Base-by-base conservation (phyloP, 2,329 filamentous ascomycete species). In the Fusarium sp. region DNA sequence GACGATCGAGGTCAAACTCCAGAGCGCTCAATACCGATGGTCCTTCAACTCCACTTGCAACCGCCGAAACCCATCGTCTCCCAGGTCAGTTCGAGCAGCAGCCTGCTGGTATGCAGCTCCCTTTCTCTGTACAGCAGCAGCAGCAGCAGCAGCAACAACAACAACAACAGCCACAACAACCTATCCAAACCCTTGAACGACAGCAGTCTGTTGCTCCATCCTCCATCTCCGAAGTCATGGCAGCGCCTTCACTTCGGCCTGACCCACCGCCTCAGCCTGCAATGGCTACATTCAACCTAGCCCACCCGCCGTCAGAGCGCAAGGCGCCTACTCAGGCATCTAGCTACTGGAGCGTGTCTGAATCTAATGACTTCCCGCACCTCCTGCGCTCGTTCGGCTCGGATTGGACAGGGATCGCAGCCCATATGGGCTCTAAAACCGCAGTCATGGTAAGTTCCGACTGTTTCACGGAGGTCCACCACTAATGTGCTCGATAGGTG, bases 341-440 rank as follows among this genome's bases (percentile, higher is more conserved):
- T 3, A 95, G 93, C 81, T 96, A 96, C 80, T 96, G 93, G 93
- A 95, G 93, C 77, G 93, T 95, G 28, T 92, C 92, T 3, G 93
- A 96, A 82, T 88, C 92, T 61, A 92, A 88, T 51, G 93, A 95
- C 77, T 96, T 96, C 81, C 91, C 91, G 39, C 88, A 87, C 62
- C 86, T 94, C 65, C 85, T 96, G 51, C 88, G 86, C 56, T 88
- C 93, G 61, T 95, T 94, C 82, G 93, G 93, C 65, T 94, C 91
- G 22, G 93, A 96, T 79, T 96, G 93, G 89, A 84, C 85, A 54
- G 89, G 88, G 9, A 95, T 95, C 81, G 92, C 93, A 44, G 86
- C 86, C 57, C 90, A 94, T 76, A 95, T 96, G 92, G 91, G 92
- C 55, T 94, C 93, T 9, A 95, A 95, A 82, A 95, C 93, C 24